Evolutionary conservation across 2,329 filamentous ascomycete species (phyloP), one percentile per base, ranked within the genome.

Genomic region (Colletotrichum siamense): DNA sequence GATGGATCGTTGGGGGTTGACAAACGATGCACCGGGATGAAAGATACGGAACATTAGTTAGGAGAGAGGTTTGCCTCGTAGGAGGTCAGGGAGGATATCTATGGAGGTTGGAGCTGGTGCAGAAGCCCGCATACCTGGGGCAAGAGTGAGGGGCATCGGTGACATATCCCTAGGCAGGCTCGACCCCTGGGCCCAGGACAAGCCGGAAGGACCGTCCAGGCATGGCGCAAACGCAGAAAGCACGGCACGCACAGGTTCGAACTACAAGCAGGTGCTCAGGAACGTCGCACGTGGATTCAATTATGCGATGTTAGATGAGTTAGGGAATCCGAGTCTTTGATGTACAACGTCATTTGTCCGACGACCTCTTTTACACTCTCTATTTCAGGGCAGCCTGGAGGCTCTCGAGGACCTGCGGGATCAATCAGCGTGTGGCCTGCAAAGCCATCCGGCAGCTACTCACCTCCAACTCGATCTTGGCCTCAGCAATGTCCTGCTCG

Each of bases 381-480:
- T 95, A 96, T 91, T 96, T 96, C 85, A 96, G 89, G 82, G 91
- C 92, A 82, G 93, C 92, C 88, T 96, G 93, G 83, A 97, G 91
- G 85, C 92, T 95, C 91, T 97, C 95, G 82, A 97, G 91, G 83
- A 96, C 94, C 94, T 96, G 67, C 6, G 30, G 15, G 8, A 55
- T 61, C 28, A 44, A 82, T 91, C 82, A 91, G 86, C 77, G 80
- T 49, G 3, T 71, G 12, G 28, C 15, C 28, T 32, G 7, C 12
- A 32, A n/a, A 34, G 26, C 57, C 22, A 77, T 65, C 34, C 59
- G 64, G 10, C 18, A 8, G 24, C 76, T 67, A 81, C 85, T 85
- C 88, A 98, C 96, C 95, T 99, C 97, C 81, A 99, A 89, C 92
- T 99, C 96, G 86, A 99, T 96, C 93, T 98, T 99, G 81, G 97